Evolutionary conservation across 1,284 basidiomycete genomes (phyloP).

Genomic region (Fomitiporia mediterranea): DNA sequence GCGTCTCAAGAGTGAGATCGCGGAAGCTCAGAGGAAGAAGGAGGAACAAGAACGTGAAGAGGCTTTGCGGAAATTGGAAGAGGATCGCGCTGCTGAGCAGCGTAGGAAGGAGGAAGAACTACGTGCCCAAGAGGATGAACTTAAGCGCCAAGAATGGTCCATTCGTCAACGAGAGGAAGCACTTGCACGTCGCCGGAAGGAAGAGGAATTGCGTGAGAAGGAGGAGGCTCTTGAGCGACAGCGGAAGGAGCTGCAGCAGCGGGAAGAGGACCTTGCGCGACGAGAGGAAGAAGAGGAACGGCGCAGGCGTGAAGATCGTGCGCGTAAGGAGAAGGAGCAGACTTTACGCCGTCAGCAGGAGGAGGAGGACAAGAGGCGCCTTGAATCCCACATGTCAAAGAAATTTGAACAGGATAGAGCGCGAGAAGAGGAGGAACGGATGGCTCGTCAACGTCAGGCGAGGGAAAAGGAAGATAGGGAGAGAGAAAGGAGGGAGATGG

Average conservation of each 20-base stretch:
- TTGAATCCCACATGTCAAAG: slow-evolving; percentile 2
- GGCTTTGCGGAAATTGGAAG: neutral
- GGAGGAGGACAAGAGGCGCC: slow-evolving; percentile 6
- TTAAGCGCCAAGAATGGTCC: slow-evolving; percentile 9
- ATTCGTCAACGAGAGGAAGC: slow-evolving; percentile 14
- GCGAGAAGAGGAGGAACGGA: slow-evolving; percentile 1
- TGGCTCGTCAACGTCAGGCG: neutral
- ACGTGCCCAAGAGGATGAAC: slow-evolving; percentile 6
- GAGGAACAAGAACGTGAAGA: slow-evolving; percentile 3
- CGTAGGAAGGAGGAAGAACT: slow-evolving; percentile 7
- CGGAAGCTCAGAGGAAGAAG: slow-evolving; percentile 3
- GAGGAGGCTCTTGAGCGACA: slow-evolving; percentile 13
- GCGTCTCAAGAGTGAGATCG: neutral
- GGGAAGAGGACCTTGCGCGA: slow-evolving; percentile 16
- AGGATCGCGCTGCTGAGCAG: slow-evolving; percentile 1
- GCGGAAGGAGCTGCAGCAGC: slow-evolving; percentile 4
- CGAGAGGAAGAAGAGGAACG: slow-evolving; percentile 14
- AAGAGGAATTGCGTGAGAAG: slow-evolving; percentile 11
- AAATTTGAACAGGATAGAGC: neutral
- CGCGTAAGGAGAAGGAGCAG: slow-evolving; percentile 7
- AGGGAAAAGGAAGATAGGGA: slow-evolving; percentile 6
- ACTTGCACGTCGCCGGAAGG: slow-evolving; percentile 5
- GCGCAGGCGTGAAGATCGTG: neutral
- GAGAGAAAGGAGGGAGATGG: slow-evolving; percentile 18
- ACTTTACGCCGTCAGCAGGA: slow-evolving; percentile 2